Conservation (phyloP, 2,329 filamentous ascomycete species). For the Graphiopsis chlorocephala region DNA sequence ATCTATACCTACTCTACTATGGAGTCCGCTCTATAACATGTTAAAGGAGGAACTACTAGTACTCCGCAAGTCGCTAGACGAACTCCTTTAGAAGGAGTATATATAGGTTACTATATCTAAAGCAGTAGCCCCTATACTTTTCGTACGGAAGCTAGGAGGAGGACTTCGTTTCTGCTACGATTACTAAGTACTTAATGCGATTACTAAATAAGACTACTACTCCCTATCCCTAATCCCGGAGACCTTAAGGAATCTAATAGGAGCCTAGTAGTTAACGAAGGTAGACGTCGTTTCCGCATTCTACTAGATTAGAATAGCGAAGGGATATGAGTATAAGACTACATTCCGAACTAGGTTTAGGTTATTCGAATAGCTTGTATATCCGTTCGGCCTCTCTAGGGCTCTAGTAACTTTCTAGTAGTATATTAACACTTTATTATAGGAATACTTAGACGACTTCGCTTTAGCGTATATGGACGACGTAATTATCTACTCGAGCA, state of each 20-base stretch:
- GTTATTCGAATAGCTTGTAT: conserved; percentile 36
- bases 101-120: too few relatives aligned
- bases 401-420: conserved; percentile 16
- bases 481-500: conserved; percentile 24
- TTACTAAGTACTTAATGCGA: conserved; percentile 36
- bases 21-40: too few relatives aligned
- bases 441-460: conserved; percentile 25
- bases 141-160: too few relatives aligned
- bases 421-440: conserved; percentile 26
- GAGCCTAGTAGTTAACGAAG: conserved; percentile 32
- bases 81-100: too few relatives aligned
- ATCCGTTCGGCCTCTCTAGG: conserved; percentile 25
- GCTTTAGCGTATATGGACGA: conserved; percentile 27
- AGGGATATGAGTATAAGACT: conserved; percentile 36
- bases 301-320: conserved; percentile 34
- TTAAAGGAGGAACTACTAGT: too few relatives aligned
- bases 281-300: conserved; percentile 35
- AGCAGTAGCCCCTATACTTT: too few relatives aligned
- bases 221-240: conserved; percentile 35
- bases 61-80: too few relatives aligned
- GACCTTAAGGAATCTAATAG: conserved; percentile 27
- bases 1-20: too few relatives aligned
- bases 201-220: conserved; percentile 38
- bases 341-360: conserved; percentile 35
- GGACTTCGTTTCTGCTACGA: conserved; percentile 32